Base-by-base conservation (phyloP, 768 basidiomycete genomes). In the Mrakia blollopis region DNA sequence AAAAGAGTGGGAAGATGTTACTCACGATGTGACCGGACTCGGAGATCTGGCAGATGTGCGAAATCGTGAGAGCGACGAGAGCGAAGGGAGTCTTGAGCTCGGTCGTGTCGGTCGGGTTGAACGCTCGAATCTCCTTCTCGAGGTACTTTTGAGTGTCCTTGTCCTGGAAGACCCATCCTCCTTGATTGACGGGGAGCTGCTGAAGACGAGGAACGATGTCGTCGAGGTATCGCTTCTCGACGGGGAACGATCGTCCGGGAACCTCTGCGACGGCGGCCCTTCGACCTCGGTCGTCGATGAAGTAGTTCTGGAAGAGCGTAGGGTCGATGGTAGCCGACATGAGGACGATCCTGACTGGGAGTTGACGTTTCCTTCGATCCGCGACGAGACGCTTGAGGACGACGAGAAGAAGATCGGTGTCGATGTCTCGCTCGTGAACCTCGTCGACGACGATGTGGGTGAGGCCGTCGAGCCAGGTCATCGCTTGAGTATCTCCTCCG, bases 271-370 rank as follows among this genome's bases (percentile, higher is more conserved):
- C 88, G 28, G 87, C 86, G 0, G 93, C 91, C 2, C 88, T 89
- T 21, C 85, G 81, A 30, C 89, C 89, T 11, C 70, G 54, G 41
- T 65, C 54, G 0, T 83, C 78, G 11, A 86, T 85, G 86, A 98
- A 98, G 85, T 98, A 98, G 16, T 87, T 85, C 81, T 92, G 90
- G 88, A 97, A 98, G 35, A 96, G 87, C 0, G 88, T 88, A 13
- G 94, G 91, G 80, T 97, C 92, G 81, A 98, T 93, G 62, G 95
- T 98, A 13, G 95, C 95, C 81, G 92, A 95, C 94, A 98, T 97
- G 75, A 98, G 87, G 61, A 97, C 84, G 79, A 98, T 86, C 83
- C 94, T 94, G 83, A 98, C 84, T 3, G 91, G 89, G 67, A 89
- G 88, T 16, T 88, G 87, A 79, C 88, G 87, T 28, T 60, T 65